A percentile compares a stretch with the other conserved stretches of the same genome.
Conservation (phyloP, 148 eudicot species). For the Cornus kousa region DNA sequence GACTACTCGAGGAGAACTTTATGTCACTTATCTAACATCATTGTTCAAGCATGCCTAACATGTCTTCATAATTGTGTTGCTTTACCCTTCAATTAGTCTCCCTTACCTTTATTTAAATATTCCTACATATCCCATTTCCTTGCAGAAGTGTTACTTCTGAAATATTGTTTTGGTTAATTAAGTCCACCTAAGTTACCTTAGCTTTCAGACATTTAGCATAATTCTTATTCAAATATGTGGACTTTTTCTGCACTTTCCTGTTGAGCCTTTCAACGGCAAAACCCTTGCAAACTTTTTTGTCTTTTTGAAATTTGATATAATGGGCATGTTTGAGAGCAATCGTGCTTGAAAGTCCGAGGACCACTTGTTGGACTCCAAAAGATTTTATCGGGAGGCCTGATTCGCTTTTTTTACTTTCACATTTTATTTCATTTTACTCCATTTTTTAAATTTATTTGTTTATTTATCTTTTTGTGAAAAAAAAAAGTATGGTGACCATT, state of each 20-base stretch:
- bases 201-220: neutral
- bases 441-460: no score
- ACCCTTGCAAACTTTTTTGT: neutral
- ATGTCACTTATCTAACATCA: slow-evolving; percentile 40
- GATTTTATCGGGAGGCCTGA: neutral
- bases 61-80: slow-evolving; percentile 25
- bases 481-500: no score
- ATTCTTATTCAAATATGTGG: neutral
- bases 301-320: neutral
- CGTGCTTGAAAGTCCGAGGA: neutral
- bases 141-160: slow-evolving; percentile 9
- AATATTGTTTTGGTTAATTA: neutral
- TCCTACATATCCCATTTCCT: slow-evolving; percentile 12
- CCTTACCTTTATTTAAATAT: neutral
- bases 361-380: neutral
- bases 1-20: slow-evolving; percentile 25
- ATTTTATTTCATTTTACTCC: no score
- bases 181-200: neutral
- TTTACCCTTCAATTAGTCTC: slow-evolving; percentile 14
- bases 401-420: neutral
- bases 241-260: neutral
- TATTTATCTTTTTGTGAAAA: neutral
- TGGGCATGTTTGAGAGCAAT: neutral
- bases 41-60: slow-evolving; percentile 30
- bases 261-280: neutral